Base-by-base conservation (phyloP, 306 rosid species). In the Carpinus viminea region DNA sequence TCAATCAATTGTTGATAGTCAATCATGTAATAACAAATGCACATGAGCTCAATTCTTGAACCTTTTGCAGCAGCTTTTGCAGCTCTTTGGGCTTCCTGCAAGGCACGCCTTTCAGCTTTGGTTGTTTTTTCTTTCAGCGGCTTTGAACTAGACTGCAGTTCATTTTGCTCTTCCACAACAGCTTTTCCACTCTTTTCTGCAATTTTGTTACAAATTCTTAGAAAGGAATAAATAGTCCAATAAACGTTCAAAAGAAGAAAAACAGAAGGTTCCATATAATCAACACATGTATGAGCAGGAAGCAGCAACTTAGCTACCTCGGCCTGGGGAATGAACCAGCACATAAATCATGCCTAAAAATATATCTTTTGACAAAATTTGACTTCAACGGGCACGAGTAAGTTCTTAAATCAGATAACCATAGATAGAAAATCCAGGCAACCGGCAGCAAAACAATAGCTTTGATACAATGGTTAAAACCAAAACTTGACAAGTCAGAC, bases 1-100 rank as follows among this genome's bases (percentile, higher is more conserved):
- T 36, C 4, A 18, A 53, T 50, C 2, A 53, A 72, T 26, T 11
- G 34, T 13, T 12, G 69, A 16, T 50, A 64, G 51, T 76, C 52
- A 31, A 18, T 21, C n/a, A 50, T 18, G 64, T 52, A 76, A 34
- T 48, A 62, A 61, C 48, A 61, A 10, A 50, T 54, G 24, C 3
- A 38, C 6, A 56, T n/a, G 13, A 75, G 11, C 21, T 60, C 69
- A 69, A 17, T 12, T 55, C 45, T 20, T 43, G 68, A 80, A 93
- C 97, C 98, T 86, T 89, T 93, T 28, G 87, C 79, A 21, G 86
- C 81, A 73, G 88, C 92, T 87, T 93, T 93, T 43, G 90, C 93
- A 80, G 96, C 96, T 70, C 97, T 90, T 62, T 94, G 97, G 71
- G 94, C 96, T 80, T 94, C 97, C 80, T 94, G 98, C 81, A 90